Evolutionary conservation across 1,284 basidiomycete genomes (phyloP), one percentile per base, ranked within the genome.

Genomic region (Phaffia rhodozyma): DNA sequence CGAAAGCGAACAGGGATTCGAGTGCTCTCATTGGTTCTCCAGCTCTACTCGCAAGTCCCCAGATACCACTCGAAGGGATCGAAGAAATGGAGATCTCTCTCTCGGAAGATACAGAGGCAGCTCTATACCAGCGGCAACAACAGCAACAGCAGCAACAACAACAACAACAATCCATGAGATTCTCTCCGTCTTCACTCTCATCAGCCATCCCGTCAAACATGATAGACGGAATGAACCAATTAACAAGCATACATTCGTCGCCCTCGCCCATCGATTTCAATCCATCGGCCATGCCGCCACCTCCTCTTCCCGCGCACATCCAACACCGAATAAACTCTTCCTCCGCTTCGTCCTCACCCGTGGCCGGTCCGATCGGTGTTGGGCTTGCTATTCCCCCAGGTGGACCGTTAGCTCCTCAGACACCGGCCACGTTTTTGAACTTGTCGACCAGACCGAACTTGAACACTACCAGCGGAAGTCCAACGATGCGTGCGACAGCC

Each of bases 361-460:
- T 30, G n/a, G 43, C 27, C 20, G n/a, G 20, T 23, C 20, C 29
- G 25, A 11, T 38, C 38, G 25, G 32, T 18, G n/a, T 29, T 25
- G 55, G 54, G 29, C 27, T n/a, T 6, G 47, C 38, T 11, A 43
- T 43, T 2, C 38, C 38, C 38, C 38, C 38, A 43, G 13, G 38
- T 43, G 38, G 38, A 11, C 38, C 38, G 38, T 43, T 64, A 47
- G 51, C 57, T 20, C 63, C 63, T 23, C 63, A 65, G 23, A 65
- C 63, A 18, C 63, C 63, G n/a, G 63, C 63, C n/a, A 65, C 63
- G 29, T 65, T 65, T 55, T 51, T 65, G 34, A 65, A 65, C 49
- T 50, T 65, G 32, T 27, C 58, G 29, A 54, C 38, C 38, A 43
- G 49, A 5, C n/a, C 54, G n/a, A n/a, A 7, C 56, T 23, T 47